These are phyloP conservation scores for Leptodermis oblonga DNA, from an alignment of 257 asterid species.

Conservation along the genomic window DNA sequence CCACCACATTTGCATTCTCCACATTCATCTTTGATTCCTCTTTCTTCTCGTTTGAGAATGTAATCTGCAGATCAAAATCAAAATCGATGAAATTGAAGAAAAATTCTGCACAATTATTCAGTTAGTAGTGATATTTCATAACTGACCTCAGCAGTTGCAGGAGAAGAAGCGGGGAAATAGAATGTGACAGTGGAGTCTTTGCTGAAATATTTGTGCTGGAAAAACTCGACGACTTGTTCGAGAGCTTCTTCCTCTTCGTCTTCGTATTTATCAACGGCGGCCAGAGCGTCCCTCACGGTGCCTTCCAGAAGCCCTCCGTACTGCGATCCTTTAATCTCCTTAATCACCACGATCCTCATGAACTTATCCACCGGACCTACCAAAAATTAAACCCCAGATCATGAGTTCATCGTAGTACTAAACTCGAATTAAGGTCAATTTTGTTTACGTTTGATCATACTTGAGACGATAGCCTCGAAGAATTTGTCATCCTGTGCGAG, in stretches of 20 bases:
- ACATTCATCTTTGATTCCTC: conserved; percentile 55
- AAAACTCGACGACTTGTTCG: conserved; percentile 52
- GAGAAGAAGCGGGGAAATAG: conserved; percentile 52
- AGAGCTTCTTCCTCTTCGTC: conserved; percentile 82
- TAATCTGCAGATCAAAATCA: conserved; percentile 35
- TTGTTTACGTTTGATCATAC: conserved; percentile 20
- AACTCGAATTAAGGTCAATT: background rate
- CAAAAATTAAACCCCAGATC: background rate
- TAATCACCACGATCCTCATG: conserved; percentile 76
- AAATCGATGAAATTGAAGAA: background rate
- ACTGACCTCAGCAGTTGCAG: conserved; percentile 42
- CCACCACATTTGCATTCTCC: conserved; percentile 74
- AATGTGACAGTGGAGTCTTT: conserved; percentile 50
- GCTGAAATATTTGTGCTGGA: conserved; percentile 72
- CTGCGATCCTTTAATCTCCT: conserved; percentile 95
- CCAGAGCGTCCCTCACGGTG: conserved; percentile 74
- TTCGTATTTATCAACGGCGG: conserved; percentile 63
- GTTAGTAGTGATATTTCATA: background rate
- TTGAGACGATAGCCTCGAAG: conserved; percentile 63
- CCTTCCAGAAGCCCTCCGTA: conserved; percentile 80
- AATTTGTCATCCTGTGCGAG: conserved; percentile 59
- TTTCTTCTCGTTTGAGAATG: conserved; percentile 51
- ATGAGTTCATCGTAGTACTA: background rate
- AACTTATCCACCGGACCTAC: conserved; percentile 74
- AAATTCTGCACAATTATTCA: background rate